Evolutionary conservation across 2,329 filamentous ascomycete genomes (phyloP).

Genomic region (Alternaria hordeiaustralica): DNA sequence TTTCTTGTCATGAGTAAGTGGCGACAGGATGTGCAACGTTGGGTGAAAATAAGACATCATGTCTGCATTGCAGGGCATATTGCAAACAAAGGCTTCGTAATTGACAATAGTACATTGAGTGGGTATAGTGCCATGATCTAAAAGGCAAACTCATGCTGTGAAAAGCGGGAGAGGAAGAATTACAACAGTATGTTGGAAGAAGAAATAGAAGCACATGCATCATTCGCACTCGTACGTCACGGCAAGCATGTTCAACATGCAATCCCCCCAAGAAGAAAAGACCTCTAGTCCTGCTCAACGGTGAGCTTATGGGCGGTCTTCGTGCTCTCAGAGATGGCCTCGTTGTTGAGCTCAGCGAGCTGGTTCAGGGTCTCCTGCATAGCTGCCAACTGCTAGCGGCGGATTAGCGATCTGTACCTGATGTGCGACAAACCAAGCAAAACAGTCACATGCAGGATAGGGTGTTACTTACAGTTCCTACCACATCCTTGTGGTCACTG

Average conservation of each 20-base stretch:
- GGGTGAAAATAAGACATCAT: not conserved
- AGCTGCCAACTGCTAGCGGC: constrained; percentile 47
- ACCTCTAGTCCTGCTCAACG: constrained; percentile 34
- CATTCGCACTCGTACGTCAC: not conserved
- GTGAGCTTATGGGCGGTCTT: constrained; percentile 39
- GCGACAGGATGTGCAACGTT: not conserved
- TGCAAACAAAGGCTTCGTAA: not conserved
- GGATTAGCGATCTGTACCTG: constrained; percentile 30
- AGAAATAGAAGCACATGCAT: not conserved
- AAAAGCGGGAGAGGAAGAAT: not conserved
- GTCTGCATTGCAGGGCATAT: not conserved
- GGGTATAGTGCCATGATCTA: constrained; percentile 16
- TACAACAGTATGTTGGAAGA: not conserved
- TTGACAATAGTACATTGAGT: constrained; percentile 1
- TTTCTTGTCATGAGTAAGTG: not conserved
- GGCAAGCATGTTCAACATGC: not conserved
- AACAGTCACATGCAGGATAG: not conserved
- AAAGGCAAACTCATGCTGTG: constrained; percentile 1
- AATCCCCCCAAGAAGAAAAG: not conserved
- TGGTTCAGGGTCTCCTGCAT: constrained; percentile 47
- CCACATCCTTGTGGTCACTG: constrained; percentile 27
- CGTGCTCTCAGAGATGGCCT: constrained; percentile 43
- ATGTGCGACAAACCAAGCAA: not conserved
- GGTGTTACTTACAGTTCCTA: constrained; percentile 45
- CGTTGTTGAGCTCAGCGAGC: constrained; percentile 45